Conservation (phyloP, 2,329 filamentous ascomycete genomes). For the Bertia moriformis region DNA sequence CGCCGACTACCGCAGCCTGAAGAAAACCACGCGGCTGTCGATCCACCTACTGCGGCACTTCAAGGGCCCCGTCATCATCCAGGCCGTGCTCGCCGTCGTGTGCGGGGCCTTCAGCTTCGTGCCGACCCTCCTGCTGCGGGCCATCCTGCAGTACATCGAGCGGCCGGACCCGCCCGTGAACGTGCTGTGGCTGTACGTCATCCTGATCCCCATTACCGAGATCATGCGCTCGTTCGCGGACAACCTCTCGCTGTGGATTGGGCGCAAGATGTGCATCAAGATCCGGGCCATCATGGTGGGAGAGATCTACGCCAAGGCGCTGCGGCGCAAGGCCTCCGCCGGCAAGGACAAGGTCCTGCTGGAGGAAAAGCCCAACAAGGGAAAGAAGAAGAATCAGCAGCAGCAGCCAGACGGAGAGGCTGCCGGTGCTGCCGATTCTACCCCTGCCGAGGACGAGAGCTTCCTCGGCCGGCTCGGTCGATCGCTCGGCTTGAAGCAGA, state of each 20-base stretch:
- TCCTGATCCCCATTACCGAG: constrained; percentile 73
- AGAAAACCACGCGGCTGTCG: constrained; percentile 66
- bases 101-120: constrained; percentile 76
- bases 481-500: constrained; percentile 46
- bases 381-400: too few species aligned
- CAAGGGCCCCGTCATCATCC: constrained; percentile 57
- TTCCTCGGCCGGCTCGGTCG: constrained; percentile 34
- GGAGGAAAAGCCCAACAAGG: constrained; percentile 47
- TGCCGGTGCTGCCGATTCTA: constrained; percentile 20
- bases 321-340: constrained; percentile 80
- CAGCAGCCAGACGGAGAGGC: constrained; percentile 22
- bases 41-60: constrained; percentile 79
- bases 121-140: constrained; percentile 78
- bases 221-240: constrained; percentile 69
- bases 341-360: constrained; percentile 50
- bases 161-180: constrained; percentile 64
- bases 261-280: constrained; percentile 84
- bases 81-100: constrained; percentile 67
- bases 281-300: constrained; percentile 90
- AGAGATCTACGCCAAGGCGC: constrained; percentile 90
- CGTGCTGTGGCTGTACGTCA: constrained; percentile 91
- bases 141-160: constrained; percentile 90
- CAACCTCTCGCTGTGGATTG: constrained; percentile 80
- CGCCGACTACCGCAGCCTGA: constrained; percentile 68
- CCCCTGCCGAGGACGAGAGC: constrained; percentile 28